Evolutionary conservation across 352 stramenopile species (phyloP).

Genomic region (Globisporangium canariense): DNA sequence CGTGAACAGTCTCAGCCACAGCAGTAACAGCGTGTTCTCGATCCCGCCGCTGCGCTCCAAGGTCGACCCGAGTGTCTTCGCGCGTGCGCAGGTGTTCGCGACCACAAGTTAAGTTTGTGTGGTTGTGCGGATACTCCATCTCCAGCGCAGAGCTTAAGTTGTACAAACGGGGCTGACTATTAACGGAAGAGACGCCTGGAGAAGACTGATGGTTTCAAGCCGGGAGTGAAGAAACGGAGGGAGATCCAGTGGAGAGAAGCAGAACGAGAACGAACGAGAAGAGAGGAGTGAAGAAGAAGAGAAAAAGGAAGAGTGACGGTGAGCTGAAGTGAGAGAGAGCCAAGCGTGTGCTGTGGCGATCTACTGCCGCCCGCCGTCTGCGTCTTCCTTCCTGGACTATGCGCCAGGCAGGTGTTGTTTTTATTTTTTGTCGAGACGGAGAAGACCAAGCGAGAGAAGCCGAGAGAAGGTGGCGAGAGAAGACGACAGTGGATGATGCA

Average conservation of each 20-base stretch:
- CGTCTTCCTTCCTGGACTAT: constrained; percentile 9
- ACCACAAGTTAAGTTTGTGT: constrained; percentile 37
- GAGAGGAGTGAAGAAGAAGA: not conserved
- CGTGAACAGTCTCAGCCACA: constrained; percentile 7
- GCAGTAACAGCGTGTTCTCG: constrained; percentile 27
- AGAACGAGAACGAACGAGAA: not conserved
- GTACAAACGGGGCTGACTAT: not conserved
- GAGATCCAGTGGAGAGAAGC: constrained; percentile 4
- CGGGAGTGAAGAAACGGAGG: constrained; percentile 7
- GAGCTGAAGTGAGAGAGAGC: not conserved
- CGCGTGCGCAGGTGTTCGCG: constrained; percentile 43
- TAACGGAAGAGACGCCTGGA: not conserved
- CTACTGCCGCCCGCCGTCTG: not conserved
- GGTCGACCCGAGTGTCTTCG: constrained; percentile 69
- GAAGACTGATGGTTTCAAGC: too few relatives aligned
- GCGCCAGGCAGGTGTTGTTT: constrained; percentile 15
- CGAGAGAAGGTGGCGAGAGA: not conserved
- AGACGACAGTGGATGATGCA: not conserved
- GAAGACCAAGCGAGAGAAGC: constrained; percentile 21
- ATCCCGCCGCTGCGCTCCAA: constrained; percentile 80
- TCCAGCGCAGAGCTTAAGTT: not conserved
- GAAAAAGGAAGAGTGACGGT: not conserved
- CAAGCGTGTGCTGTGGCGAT: not conserved
- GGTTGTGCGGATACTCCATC: not conserved
- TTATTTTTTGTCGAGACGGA: constrained; percentile 21